These are phyloP conservation scores for Paspalum notatum DNA, from an alignment of 176 grass and related monocot species.

Conservation along the genomic window DNA sequence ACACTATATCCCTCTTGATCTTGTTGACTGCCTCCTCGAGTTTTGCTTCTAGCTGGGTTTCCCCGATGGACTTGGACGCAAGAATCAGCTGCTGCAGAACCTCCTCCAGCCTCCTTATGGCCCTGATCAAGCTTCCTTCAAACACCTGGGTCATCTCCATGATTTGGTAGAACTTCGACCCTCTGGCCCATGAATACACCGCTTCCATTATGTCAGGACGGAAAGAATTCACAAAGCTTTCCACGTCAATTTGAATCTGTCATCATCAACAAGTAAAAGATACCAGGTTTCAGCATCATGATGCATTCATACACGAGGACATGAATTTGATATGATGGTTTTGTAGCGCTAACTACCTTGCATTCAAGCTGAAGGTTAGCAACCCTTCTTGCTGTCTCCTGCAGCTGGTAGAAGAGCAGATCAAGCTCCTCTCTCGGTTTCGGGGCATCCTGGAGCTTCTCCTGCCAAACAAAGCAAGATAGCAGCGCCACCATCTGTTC, in stretches of 20 bases:
- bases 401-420: conserved; percentile 60
- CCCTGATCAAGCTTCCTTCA: conserved; percentile 94
- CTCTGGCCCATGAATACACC: conserved; percentile 81
- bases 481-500: conserved; percentile 94
- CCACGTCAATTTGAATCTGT: conserved; percentile 87
- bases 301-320: neutral
- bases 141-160: conserved; percentile 91
- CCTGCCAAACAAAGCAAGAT: conserved; percentile 95
- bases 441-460: conserved; percentile 79
- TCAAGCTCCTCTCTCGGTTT: conserved; percentile 87
- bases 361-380: conserved; percentile 73
- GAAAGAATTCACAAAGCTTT: conserved; percentile 82
- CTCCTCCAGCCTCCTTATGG: conserved; percentile 87
- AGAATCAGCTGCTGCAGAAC: conserved; percentile 93
- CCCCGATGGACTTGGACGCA: conserved; percentile 81
- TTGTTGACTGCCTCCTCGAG: conserved; percentile 79
- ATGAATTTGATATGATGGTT: neutral
- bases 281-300: neutral
- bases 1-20: conserved; percentile 80
- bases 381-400: conserved; percentile 53
- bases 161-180: conserved; percentile 86
- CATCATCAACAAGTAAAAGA: neutral
- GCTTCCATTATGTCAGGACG: conserved; percentile 90
- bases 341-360: conserved; percentile 65
- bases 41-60: conserved; percentile 75